phyloP scores from a whole-genome alignment of 345 rosid genomes.

The Erysimum cheiranthoides region DNA sequence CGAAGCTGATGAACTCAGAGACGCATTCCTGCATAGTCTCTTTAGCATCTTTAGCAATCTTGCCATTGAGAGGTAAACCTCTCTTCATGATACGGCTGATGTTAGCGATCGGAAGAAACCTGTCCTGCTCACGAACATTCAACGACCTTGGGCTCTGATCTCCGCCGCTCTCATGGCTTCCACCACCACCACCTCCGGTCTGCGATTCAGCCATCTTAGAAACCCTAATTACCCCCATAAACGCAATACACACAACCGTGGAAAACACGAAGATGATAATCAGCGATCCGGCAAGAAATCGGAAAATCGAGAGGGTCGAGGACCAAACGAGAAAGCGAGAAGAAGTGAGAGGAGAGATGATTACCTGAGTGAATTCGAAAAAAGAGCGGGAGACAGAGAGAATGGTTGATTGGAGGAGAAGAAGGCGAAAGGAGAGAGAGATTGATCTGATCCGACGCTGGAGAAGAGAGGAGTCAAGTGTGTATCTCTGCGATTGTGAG shows the following conservation, averaged over 20 bases:
- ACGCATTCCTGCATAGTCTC: conserved; percentile 81
- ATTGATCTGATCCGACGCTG: conserved; percentile 84
- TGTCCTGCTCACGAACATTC: conserved; percentile 66
- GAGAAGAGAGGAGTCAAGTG: conserved; percentile 72
- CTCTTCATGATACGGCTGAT: conserved; percentile 79
- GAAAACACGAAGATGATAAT: conserved; percentile 2
- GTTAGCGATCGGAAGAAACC: conserved; percentile 74
- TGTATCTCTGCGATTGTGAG: conserved; percentile 50
- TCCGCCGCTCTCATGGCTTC: conserved; percentile 83
- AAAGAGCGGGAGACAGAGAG: conserved; percentile 57
- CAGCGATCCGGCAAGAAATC: not conserved
- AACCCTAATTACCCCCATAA: conserved; percentile 44
- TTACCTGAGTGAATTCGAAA: conserved; percentile 46
- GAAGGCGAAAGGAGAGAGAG: conserved; percentile 41
- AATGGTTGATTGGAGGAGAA: conserved; percentile 47
- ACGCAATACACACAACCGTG: not conserved
- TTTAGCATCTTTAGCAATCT: conserved; percentile 74
- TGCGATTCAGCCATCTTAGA: conserved; percentile 51
- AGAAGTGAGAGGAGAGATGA: not conserved
- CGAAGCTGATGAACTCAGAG: conserved; percentile 76
- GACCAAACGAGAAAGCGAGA: conserved; percentile 19
- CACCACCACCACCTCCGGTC: conserved; percentile 77
- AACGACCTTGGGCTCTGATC: conserved; percentile 80
- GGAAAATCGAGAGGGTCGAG: conserved; percentile 20
- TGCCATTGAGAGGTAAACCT: conserved; percentile 68